Evolutionary conservation across 148 eudicot genomes (phyloP).

Genomic region (Diospyros kaki): DNA sequence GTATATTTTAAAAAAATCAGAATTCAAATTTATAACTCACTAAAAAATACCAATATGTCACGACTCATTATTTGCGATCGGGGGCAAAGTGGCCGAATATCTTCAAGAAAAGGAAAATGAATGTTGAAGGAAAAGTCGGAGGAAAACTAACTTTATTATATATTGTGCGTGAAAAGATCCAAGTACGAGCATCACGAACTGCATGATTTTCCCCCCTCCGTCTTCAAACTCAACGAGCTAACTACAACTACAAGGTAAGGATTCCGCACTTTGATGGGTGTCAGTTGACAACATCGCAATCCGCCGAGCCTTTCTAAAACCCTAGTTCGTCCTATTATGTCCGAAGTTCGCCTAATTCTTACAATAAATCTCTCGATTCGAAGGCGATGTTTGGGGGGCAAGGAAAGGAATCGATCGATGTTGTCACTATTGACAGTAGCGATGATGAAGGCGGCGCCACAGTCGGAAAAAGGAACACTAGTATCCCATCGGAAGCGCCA

Average conservation of each 20-base stretch:
- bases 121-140: no score
- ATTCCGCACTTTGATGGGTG: neutral
- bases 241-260: neutral
- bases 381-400: constrained; percentile 8
- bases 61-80: no score
- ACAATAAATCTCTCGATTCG: neutral
- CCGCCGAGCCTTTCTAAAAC: neutral
- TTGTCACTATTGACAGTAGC: constrained; percentile 61
- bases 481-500: constrained; percentile 9
- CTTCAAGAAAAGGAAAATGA: no score
- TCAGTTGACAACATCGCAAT: neutral
- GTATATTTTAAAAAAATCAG: no score
- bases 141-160: no score
- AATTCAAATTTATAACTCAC: no score
- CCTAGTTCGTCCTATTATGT: constrained; percentile 7
- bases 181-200: neutral
- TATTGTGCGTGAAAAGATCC: no score
- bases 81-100: no score
- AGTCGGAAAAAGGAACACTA: neutral
- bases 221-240: neutral
- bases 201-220: neutral
- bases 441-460: constrained; percentile 49
- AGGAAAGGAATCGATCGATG: constrained; percentile 16
- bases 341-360: no score
- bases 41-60: no score